Conservation (phyloP, 345 rosid genomes). For the Camelina laxa region DNA sequence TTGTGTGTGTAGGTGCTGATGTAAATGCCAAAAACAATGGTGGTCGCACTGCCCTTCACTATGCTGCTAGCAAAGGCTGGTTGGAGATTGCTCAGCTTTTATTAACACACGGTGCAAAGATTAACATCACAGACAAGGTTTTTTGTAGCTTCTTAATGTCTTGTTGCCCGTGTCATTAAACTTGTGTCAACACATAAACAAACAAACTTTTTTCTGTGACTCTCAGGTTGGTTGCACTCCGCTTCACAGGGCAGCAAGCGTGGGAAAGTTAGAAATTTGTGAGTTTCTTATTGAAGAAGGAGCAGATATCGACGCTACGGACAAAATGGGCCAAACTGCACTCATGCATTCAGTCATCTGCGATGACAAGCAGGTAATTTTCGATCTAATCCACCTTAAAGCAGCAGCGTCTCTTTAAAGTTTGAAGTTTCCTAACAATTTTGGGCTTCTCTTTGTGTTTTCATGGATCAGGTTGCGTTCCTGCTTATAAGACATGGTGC, state of each 20-base stretch:
- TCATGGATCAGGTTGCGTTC: slow-evolving; percentile 63
- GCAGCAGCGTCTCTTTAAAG: not conserved
- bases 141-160: slow-evolving; percentile 24
- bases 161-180: not conserved
- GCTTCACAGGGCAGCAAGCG: slow-evolving; percentile 89
- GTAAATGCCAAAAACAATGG: slow-evolving; percentile 75
- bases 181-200: not conserved
- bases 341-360: slow-evolving; percentile 83
- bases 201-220: not conserved
- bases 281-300: slow-evolving; percentile 89
- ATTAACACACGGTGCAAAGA: slow-evolving; percentile 66
- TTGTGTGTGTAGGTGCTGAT: slow-evolving; percentile 65
- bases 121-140: slow-evolving; percentile 77
- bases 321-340: slow-evolving; percentile 89
- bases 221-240: slow-evolving; percentile 87
- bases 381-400: not conserved
- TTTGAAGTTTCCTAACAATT: not conserved
- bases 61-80: slow-evolving; percentile 96
- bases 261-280: slow-evolving; percentile 73
- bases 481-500: slow-evolving; percentile 89
- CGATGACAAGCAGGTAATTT: slow-evolving; percentile 63
- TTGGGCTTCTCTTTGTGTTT: not conserved
- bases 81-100: slow-evolving; percentile 68
- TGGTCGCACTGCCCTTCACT: slow-evolving; percentile 92
- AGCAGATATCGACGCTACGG: slow-evolving; percentile 77